phyloP scores from a whole-genome alignment of 2,329 filamentous ascomycete genomes.

The Fusarium udum region DNA sequence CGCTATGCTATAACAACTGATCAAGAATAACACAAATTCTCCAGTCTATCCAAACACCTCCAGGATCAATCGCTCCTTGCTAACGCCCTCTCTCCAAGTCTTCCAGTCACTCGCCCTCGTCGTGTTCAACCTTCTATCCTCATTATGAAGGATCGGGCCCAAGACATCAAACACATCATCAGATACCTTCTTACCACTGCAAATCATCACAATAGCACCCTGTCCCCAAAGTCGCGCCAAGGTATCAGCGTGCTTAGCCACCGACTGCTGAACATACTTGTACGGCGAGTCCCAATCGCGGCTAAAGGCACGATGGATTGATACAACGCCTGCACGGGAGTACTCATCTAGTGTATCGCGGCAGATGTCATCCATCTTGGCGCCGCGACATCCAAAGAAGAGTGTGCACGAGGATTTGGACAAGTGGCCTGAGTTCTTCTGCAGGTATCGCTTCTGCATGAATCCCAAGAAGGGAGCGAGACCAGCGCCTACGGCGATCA shows the following conservation, averaged over 20 bases:
- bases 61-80: constrained; percentile 3
- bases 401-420: background rate
- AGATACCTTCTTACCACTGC: constrained; percentile 10
- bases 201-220: constrained; percentile 2
- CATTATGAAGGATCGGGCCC: background rate
- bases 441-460: constrained; percentile 5
- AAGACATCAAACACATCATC: constrained; percentile 13
- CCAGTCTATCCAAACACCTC: constrained; percentile 1
- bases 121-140: background rate
- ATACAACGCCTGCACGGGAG: background rate
- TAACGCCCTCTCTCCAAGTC: background rate
- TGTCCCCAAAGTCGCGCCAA: background rate
- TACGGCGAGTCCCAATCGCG: background rate
- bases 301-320: background rate
- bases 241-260: background rate
- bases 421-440: background rate
- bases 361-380: constrained; percentile 4
- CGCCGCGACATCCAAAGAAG: background rate
- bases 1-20: background rate
- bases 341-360: background rate
- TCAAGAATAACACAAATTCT: accelerated
- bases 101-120: background rate
- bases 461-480: constrained; percentile 1
- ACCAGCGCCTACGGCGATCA: constrained; percentile 8
- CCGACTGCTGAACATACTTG: constrained; percentile 4